These are phyloP conservation scores for Polytolypa hystricis DNA, from an alignment of 2,329 filamentous ascomycete genomes.

Conservation along the genomic window DNA sequence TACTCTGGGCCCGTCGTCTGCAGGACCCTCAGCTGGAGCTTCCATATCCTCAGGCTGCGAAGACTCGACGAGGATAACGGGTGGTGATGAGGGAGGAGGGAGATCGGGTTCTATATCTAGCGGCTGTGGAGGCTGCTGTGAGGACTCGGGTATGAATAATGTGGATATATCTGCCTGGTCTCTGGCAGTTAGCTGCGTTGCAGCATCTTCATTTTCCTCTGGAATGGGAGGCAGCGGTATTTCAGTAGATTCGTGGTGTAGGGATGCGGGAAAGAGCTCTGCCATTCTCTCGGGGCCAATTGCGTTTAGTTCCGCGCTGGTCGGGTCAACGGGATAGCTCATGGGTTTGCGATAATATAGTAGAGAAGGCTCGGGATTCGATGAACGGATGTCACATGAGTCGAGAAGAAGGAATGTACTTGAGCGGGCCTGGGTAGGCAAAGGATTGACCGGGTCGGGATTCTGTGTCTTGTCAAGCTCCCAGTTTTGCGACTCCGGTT, in stretches of 20 bases:
- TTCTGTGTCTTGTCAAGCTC: not conserved
- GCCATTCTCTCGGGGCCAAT: constrained; percentile 24
- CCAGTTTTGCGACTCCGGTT: not conserved
- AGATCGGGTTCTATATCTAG: constrained; percentile 7
- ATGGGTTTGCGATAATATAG: constrained; percentile 27
- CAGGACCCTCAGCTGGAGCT: constrained; percentile 7
- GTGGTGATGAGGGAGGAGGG: constrained; percentile 15
- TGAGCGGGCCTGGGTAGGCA: not conserved
- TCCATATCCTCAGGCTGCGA: constrained; percentile 22
- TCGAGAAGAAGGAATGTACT: not conserved
- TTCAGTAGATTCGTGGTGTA: constrained; percentile 1
- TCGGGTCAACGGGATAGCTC: constrained; percentile 11
- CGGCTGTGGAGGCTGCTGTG: constrained; percentile 21
- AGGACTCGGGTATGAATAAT: constrained; percentile 30
- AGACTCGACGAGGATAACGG: constrained; percentile 31
- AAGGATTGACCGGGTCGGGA: not conserved
- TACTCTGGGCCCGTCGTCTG: not conserved
- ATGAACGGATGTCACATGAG: not conserved
- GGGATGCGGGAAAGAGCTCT: constrained; percentile 25
- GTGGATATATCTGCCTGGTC: constrained; percentile 15
- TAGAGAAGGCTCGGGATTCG: constrained; percentile 3
- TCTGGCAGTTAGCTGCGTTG: constrained; percentile 15
- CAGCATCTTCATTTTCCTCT: not conserved
- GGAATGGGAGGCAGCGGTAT: constrained; percentile 1
- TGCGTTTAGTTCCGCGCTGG: constrained; percentile 16